Evolutionary conservation across 228 moss, liverwort and hornwort species (phyloP).

Genomic region (Sphagnum fallax): DNA sequence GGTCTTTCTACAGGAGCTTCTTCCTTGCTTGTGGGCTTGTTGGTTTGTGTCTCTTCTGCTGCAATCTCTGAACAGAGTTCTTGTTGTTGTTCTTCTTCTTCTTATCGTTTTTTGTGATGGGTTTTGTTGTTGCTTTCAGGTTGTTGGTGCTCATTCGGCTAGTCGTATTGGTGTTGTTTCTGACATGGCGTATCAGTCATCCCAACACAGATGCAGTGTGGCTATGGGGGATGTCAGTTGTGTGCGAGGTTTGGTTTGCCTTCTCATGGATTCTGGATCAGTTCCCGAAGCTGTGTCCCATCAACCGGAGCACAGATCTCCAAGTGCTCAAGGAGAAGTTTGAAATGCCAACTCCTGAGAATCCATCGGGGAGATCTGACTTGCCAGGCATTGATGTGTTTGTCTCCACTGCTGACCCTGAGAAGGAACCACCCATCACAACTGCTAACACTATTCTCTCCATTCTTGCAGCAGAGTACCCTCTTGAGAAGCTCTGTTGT

Average conservation of each 20-base stretch:
- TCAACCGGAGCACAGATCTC: constrained; percentile 51
- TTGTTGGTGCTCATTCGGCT: constrained; percentile 37
- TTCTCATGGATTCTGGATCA: constrained; percentile 76
- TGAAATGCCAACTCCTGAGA: constrained; percentile 41
- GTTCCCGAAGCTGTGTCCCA: constrained; percentile 50
- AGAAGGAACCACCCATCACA: constrained; percentile 81
- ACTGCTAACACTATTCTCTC: constrained; percentile 74
- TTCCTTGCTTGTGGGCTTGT: background rate
- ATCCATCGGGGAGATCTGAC: constrained; percentile 55
- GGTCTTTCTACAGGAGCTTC: background rate
- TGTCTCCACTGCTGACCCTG: constrained; percentile 77
- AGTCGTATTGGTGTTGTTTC: constrained; percentile 38
- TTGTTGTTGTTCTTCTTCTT: background rate
- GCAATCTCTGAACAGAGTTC: background rate
- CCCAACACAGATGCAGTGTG: constrained; percentile 44
- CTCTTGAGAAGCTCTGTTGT: constrained; percentile 62
- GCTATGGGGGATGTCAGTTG: constrained; percentile 64
- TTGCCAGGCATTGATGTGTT: constrained; percentile 68
- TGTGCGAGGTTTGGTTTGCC: constrained; percentile 61
- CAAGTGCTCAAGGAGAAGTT: constrained; percentile 53
- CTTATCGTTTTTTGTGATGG: background rate
- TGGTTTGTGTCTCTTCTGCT: background rate
- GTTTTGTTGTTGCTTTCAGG: constrained; percentile 12
- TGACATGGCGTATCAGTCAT: constrained; percentile 43
- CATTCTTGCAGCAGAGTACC: constrained; percentile 64